Evolutionary conservation across 2,329 filamentous ascomycete species (phyloP), one percentile per base, ranked within the genome.

Genomic region (Anthostomella pinea): DNA sequence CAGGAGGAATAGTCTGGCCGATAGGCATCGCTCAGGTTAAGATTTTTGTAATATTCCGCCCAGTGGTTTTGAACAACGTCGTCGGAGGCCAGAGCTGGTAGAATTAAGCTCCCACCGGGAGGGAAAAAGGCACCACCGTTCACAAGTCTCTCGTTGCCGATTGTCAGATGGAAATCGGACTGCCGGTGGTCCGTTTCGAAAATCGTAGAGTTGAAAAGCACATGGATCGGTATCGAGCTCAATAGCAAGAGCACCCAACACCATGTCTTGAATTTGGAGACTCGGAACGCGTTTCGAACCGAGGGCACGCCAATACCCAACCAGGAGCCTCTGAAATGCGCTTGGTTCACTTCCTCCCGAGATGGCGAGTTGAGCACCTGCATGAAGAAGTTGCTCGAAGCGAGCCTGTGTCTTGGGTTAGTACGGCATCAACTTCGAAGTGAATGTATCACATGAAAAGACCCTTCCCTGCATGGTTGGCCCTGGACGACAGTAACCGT

Each of bases 361-460:
- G 67, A 73, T 0, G 72, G 71, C 1, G 69, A 63, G 10, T 57
- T 62, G 4, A 75, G 52, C 20, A 66, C 59, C 39, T 76, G 72
- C 67, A 74, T 74, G 33, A 61, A 66, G 40, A 69, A 73, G 45
- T 72, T 72, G 28, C 65, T 70, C 3, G 68, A 67, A 2, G 61
- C 59, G 4, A 75, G 30, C n/a, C 32, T 40, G n/a, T 30, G 6
- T 3, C 22, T 4, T n/a, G 7, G 8, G 24, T 28, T 8, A 23
- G 38, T 29, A 22, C 5, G n/a, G n/a, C n/a, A n/a, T n/a, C n/a
- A n/a, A n/a, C n/a, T n/a, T n/a, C n/a, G n/a, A n/a, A n/a, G n/a
- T n/a, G n/a, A n/a, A n/a, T n/a, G n/a, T n/a, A n/a, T n/a, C n/a
- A n/a, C n/a, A n/a, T n/a, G n/a, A n/a, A n/a, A n/a, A n/a, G n/a